phyloP scores from a whole-genome alignment of 768 basidiomycete genomes.

The Mycena metata region DNA sequence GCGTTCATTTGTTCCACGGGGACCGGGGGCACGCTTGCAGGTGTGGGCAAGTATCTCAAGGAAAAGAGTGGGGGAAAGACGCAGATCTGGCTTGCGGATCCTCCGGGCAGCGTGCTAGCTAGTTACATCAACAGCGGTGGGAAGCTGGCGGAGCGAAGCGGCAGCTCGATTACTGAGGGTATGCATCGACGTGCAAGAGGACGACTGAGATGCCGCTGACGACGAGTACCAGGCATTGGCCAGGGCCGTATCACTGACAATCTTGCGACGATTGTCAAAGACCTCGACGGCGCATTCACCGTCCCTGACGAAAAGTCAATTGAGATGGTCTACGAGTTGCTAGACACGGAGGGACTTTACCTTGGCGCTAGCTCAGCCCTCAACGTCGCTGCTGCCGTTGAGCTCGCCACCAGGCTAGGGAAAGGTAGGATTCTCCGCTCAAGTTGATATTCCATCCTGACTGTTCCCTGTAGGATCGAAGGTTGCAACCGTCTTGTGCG shows the following conservation, averaged over 20 bases:
- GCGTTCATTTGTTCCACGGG: conserved; percentile 97
- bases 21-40: conserved; percentile 96
- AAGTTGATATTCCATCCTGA: conserved; percentile 6
- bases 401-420: conserved; percentile 88
- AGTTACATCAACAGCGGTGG: conserved; percentile 87
- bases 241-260: conserved; percentile 97
- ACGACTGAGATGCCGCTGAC: conserved; percentile 19
- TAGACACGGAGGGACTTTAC: conserved; percentile 95
- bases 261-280: conserved; percentile 82
- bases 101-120: conserved; percentile 93
- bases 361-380: conserved; percentile 94
- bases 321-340: conserved; percentile 91
- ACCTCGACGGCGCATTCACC: conserved; percentile 86
- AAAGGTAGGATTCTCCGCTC: conserved; percentile 65
- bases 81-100: conserved; percentile 96
- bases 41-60: conserved; percentile 85
- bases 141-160: conserved; percentile 78
- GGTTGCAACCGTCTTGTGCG: conserved; percentile 91
- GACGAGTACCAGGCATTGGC: conserved; percentile 81
- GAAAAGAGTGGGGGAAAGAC: conserved; percentile 84
- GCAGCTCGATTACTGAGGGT: conserved; percentile 97
- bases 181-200: conserved; percentile 24
- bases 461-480: conserved; percentile 69
- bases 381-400: conserved; percentile 94
- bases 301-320: conserved; percentile 93